Conservation (phyloP, 352 stramenopile species). For the Pythium guiyangense region DNA sequence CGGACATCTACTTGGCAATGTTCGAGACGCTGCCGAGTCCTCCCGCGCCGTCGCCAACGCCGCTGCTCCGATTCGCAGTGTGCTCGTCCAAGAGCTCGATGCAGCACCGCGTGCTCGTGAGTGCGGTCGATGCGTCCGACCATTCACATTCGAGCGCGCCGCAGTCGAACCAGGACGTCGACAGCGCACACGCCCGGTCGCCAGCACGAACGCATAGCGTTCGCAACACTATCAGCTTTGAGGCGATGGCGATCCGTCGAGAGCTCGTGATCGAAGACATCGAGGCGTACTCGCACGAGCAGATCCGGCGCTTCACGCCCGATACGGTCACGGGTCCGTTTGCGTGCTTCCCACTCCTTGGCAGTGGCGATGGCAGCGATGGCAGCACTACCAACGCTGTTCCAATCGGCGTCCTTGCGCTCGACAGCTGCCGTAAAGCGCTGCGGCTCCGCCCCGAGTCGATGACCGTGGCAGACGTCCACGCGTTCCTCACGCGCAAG, state of each 20-base stretch:
- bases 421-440: constrained; percentile 55
- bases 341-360: constrained; percentile 44
- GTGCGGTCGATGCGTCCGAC: not conserved
- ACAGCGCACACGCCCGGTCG: not conserved
- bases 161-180: not conserved
- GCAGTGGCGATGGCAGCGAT: not conserved
- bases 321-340: constrained; percentile 35
- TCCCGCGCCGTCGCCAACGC: constrained; percentile 15
- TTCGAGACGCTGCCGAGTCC: constrained; percentile 48
- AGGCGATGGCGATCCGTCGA: constrained; percentile 21
- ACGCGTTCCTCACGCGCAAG: constrained; percentile 52
- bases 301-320: constrained; percentile 22
- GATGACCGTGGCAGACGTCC: constrained; percentile 45
- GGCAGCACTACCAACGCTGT: not conserved
- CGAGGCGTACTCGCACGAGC: constrained; percentile 1
- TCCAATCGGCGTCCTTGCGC: constrained; percentile 45
- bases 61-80: constrained; percentile 42
- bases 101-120: constrained; percentile 27
- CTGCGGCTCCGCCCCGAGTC: constrained; percentile 37
- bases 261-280: constrained; percentile 40
- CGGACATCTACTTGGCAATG: constrained; percentile 68
- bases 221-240: constrained; percentile 22
- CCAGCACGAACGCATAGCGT: not conserved
- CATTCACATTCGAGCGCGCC: not conserved
- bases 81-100: constrained; percentile 50